Evolutionary conservation across 139 green algal genomes (phyloP).

Genomic region (Chlamydomonas schloesseri): DNA sequence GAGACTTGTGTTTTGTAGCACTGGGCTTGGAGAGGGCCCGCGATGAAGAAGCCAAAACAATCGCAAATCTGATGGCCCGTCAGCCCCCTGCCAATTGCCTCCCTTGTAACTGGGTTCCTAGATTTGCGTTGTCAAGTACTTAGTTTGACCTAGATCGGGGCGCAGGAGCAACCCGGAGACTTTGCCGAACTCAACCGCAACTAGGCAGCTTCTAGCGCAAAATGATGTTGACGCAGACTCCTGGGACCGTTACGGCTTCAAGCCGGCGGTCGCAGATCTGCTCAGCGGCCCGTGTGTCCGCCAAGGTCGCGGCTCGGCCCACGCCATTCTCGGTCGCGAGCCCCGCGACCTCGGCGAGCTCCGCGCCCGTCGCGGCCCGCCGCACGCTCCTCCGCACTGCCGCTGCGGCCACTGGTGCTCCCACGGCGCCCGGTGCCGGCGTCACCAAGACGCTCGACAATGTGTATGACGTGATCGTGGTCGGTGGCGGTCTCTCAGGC

Average conservation of each 20-base stretch:
- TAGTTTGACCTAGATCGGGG: too few species aligned
- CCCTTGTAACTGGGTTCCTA: too few species aligned
- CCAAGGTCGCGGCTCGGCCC: too few species aligned
- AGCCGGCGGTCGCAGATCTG: background rate
- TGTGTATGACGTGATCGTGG: constrained; percentile 63
- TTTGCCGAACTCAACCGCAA: background rate
- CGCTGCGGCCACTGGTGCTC: constrained; percentile 11
- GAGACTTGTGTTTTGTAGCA: too few species aligned
- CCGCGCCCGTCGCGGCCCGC: background rate
- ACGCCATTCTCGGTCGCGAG: too few species aligned
- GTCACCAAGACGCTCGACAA: constrained; percentile 19
- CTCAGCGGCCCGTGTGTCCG: background rate
- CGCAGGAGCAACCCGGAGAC: background rate
- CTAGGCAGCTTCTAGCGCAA: too few species aligned
- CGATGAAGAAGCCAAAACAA: too few species aligned
- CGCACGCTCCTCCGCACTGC: background rate
- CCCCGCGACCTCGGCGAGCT: background rate
- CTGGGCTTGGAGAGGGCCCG: too few species aligned
- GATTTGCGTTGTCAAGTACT: too few species aligned
- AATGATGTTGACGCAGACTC: constrained; percentile 17
- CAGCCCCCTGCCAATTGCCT: too few species aligned
- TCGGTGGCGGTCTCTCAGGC: constrained; percentile 66
- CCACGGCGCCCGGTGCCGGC: background rate
- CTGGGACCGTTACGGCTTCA: background rate
- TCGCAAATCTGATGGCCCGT: too few species aligned